Conservation (phyloP, 2,329 filamentous ascomycete genomes). For the Ramularia collo-cygni region DNA sequence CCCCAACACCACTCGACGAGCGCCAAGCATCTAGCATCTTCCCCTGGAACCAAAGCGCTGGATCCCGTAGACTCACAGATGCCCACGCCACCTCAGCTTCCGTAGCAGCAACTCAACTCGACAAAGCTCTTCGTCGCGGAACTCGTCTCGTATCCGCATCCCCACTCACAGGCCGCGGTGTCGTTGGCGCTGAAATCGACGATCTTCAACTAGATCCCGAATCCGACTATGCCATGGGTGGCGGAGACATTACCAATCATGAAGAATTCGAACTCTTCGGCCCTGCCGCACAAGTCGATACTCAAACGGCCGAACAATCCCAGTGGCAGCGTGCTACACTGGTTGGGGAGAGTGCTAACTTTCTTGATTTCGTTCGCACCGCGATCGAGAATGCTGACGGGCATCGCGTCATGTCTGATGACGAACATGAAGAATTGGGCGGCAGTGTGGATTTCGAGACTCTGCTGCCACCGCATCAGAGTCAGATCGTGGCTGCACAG, state of each 20-base stretch:
- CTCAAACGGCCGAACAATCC: conserved; percentile 41
- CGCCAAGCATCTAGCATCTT: conserved; percentile 51
- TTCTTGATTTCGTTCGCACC: conserved; percentile 52
- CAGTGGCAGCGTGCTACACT: conserved; percentile 48
- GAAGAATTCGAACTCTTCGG: conserved; percentile 43
- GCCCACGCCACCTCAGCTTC: conserved; percentile 24
- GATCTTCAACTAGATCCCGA: conserved; percentile 13
- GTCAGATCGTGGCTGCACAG: conserved; percentile 60
- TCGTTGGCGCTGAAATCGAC: conserved; percentile 7
- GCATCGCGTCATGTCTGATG: conserved; percentile 16
- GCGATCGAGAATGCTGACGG: conserved; percentile 32
- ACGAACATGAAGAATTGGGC: conserved; percentile 27
- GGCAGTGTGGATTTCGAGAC: conserved; percentile 58
- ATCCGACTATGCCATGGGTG: conserved; percentile 11
- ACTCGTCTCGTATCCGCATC: conserved; percentile 53
- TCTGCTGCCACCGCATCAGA: conserved; percentile 56
- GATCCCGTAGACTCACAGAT: conserved; percentile 37
- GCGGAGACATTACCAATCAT: conserved; percentile 16
- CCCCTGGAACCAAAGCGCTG: conserved; percentile 55
- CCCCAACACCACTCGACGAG: conserved; percentile 58
- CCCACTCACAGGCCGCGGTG: conserved; percentile 50
- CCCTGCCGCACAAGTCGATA: conserved; percentile 41
- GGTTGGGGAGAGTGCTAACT: conserved; percentile 55
- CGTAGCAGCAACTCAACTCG: conserved; percentile 21
- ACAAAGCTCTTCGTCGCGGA: conserved; percentile 36